These are phyloP conservation scores for Pseudogymnoascus sp. DNA, from an alignment of 2,329 filamentous ascomycete genomes.

Conservation along the genomic window DNA sequence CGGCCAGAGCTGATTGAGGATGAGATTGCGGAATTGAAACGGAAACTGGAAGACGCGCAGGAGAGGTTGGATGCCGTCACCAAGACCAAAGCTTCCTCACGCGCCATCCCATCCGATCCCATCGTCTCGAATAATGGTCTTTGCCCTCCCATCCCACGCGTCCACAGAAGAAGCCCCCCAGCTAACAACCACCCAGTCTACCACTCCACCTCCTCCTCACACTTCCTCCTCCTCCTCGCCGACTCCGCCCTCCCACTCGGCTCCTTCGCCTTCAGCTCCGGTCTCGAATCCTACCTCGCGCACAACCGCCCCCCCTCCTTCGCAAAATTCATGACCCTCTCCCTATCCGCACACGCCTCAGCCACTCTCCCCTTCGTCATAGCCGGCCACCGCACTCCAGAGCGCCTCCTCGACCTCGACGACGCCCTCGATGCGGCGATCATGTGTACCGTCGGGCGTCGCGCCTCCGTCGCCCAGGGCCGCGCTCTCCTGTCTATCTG, in stretches of 20 bases:
- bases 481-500: slow-evolving; percentile 66
- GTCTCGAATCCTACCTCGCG: slow-evolving; percentile 72
- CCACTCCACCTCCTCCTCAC: slow-evolving; percentile 29
- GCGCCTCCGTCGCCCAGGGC: slow-evolving; percentile 69
- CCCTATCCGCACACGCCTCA: slow-evolving; percentile 61
- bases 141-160: not conserved
- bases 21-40: slow-evolving; percentile 53
- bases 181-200: slow-evolving; percentile 14
- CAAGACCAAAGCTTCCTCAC: slow-evolving; percentile 14
- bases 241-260: slow-evolving; percentile 76
- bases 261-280: slow-evolving; percentile 80
- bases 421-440: slow-evolving; percentile 70
- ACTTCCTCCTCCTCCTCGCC: slow-evolving; percentile 68
- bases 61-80: slow-evolving; percentile 33
- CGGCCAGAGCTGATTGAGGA: slow-evolving; percentile 22
- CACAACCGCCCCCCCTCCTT: slow-evolving; percentile 52
- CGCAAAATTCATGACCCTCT: slow-evolving; percentile 59
- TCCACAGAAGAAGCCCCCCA: slow-evolving; percentile 9
- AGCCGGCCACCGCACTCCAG: slow-evolving; percentile 52
- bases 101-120: slow-evolving; percentile 18
- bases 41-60: slow-evolving; percentile 33
- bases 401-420: slow-evolving; percentile 50
- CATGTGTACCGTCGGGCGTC: slow-evolving; percentile 68
- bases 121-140: slow-evolving; percentile 17
- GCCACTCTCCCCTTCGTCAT: slow-evolving; percentile 69